Percentiles rank a stretch among this genome's conserved stretches.
These are phyloP conservation scores for Endocalyx cinctus DNA, from an alignment of 2,329 filamentous ascomycete species.

Conservation along the genomic window DNA sequence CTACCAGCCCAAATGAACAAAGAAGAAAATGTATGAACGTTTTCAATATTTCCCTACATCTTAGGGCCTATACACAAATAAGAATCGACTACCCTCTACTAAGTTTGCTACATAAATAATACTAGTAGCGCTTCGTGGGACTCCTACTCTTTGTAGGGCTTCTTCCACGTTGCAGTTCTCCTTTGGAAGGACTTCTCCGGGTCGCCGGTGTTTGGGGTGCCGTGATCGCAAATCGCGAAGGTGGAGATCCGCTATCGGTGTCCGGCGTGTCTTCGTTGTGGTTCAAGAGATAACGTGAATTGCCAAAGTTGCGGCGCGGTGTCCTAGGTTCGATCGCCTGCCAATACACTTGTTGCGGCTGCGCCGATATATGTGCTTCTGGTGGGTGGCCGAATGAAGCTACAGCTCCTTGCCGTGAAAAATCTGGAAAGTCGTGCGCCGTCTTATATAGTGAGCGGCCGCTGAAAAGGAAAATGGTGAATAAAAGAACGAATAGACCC, in stretches of 20 bases:
- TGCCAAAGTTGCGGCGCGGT: conserved; percentile 18
- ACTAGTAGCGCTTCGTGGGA: conserved; percentile 39
- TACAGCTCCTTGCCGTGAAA: conserved; percentile 16
- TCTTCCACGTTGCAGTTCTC: conserved; percentile 35
- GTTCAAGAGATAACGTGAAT: conserved; percentile 13
- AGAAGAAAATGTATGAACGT: too few species aligned
- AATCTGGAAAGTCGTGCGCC: conserved; percentile 17
- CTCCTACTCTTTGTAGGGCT: conserved; percentile 35
- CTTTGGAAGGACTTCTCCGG: conserved; percentile 40
- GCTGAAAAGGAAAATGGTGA: conserved; percentile 24
- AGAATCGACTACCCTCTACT: too few species aligned
- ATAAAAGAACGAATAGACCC: conserved; percentile 22
- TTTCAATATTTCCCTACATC: too few species aligned
- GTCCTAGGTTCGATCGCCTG: conserved; percentile 24
- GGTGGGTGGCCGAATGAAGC: too few species aligned
- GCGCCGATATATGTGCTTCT: conserved; percentile 9
- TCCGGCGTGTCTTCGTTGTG: conserved; percentile 34
- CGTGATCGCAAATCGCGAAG: conserved; percentile 31
- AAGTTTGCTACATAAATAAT: too few species aligned
- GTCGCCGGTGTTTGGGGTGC: conserved; percentile 28
- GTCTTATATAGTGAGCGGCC: conserved; percentile 25
- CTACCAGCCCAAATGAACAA: too few species aligned
- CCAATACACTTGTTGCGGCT: conserved; percentile 23
- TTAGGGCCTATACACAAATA: too few species aligned
- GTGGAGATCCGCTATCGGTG: conserved; percentile 43